Conservation (phyloP, 805 yeast genomes). For the Zygoascus biomembranicola region DNA sequence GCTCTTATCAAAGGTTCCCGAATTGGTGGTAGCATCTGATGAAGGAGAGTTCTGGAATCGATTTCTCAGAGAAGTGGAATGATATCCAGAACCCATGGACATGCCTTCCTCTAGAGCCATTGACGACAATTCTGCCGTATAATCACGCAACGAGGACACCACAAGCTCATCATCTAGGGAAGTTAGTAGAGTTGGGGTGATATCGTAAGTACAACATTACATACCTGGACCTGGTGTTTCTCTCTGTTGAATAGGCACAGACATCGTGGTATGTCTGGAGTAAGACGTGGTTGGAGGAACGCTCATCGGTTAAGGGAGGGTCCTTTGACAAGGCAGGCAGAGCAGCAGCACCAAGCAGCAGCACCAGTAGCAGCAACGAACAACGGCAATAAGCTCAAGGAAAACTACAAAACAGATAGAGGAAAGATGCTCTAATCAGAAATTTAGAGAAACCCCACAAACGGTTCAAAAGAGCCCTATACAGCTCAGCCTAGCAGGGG, state of each 20-base stretch:
- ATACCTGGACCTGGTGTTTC: background rate
- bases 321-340: background rate
- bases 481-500: too few species aligned
- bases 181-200: too few species aligned
- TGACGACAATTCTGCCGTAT: slow-evolving; percentile 17
- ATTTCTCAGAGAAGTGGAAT: background rate
- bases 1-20: background rate
- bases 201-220: background rate
- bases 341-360: too few species aligned
- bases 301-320: background rate
- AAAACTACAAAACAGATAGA: too few species aligned
- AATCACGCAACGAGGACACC: slow-evolving; percentile 13
- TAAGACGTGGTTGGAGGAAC: background rate
- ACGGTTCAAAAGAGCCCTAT: too few species aligned
- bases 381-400: too few species aligned
- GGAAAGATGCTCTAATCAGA: too few species aligned
- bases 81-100: background rate
- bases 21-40: background rate
- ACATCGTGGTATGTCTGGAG: background rate
- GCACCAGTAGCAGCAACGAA: too few species aligned
- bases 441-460: too few species aligned
- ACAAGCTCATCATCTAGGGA: background rate
- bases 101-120: slow-evolving; percentile 17
- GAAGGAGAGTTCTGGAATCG: background rate
- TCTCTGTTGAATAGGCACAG: background rate